Percentiles rank a stretch among this genome's conserved stretches.
phyloP scores from a whole-genome alignment of 257 asterid species.

The Paraleonurus japonicus region DNA sequence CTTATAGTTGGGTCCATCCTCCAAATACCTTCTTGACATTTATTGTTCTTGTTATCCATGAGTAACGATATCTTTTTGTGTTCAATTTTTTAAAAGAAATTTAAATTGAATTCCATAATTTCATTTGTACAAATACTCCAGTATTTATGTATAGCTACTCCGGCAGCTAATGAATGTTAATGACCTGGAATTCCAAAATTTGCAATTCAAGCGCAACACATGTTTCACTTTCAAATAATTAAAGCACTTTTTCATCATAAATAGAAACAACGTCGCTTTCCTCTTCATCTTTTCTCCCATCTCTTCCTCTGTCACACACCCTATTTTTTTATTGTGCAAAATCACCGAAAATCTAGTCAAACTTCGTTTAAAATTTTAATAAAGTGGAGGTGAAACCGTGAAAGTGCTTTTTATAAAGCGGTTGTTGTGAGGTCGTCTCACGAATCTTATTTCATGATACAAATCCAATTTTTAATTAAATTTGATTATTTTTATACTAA shows the following conservation, averaged over 20 bases:
- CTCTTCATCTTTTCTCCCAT: not conserved
- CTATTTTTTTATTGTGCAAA: not conserved
- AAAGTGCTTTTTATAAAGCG: no score
- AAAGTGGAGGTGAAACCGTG: not conserved
- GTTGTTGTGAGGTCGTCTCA: no score
- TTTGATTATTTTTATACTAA: no score
- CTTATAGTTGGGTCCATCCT: no score
- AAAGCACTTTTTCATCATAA: slow-evolving; percentile 29
- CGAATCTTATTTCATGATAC: no score
- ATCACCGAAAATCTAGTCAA: not conserved
- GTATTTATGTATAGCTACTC: slow-evolving; percentile 19
- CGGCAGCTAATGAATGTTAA: not conserved
- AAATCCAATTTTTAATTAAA: no score
- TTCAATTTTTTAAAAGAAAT: no score
- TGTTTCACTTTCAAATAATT: slow-evolving; percentile 32
- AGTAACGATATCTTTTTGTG: no score
- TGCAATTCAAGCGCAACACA: slow-evolving; percentile 1
- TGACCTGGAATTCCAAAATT: slow-evolving; percentile 21
- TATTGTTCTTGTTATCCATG: no score
- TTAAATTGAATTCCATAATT: no score
- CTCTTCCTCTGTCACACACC: not conserved
- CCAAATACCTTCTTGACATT: no score
- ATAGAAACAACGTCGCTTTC: slow-evolving; percentile 21
- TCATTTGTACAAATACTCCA: no score
- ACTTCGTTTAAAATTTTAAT: not conserved